Percentiles rank a stretch among this genome's conserved stretches.
Conservation (phyloP, 306 rosid genomes). For the Vigna mungo region DNA sequence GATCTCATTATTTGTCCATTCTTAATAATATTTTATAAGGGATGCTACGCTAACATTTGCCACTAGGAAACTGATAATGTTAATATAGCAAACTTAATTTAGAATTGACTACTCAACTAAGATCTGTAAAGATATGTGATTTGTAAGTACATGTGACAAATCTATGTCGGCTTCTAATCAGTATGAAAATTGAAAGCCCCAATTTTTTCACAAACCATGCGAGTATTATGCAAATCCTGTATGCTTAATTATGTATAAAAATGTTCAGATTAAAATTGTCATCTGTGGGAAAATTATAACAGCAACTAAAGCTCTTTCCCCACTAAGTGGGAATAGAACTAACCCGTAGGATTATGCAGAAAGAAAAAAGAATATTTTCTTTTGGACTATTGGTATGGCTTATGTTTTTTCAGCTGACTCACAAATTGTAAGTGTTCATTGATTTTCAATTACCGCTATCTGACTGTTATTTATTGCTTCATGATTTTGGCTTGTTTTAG, state of each 20-base stretch:
- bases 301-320: not conserved
- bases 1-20: not conserved
- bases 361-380: not conserved
- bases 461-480: slow-evolving; percentile 3
- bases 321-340: slow-evolving; percentile 21
- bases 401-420: not conserved
- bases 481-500: slow-evolving; percentile 51
- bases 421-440: slow-evolving; percentile 2
- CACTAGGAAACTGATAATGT: slow-evolving; percentile 3
- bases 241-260: slow-evolving; percentile 1
- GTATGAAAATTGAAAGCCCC: slow-evolving; percentile 3
- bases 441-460: not conserved
- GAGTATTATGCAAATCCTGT: not conserved
- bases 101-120: slow-evolving; percentile 6
- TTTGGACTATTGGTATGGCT: slow-evolving; percentile 14
- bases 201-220: not conserved
- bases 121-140: not conserved
- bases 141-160: slow-evolving; percentile 5
- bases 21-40: not conserved
- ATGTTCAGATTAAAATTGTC: slow-evolving; percentile 14
- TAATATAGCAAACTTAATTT: not conserved
- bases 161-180: not conserved
- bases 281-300: slow-evolving; percentile 8
- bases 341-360: not conserved
- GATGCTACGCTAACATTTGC: slow-evolving; percentile 1